Conservation (phyloP, 2,329 filamentous ascomycete species). For the Anisogramma anomala region DNA sequence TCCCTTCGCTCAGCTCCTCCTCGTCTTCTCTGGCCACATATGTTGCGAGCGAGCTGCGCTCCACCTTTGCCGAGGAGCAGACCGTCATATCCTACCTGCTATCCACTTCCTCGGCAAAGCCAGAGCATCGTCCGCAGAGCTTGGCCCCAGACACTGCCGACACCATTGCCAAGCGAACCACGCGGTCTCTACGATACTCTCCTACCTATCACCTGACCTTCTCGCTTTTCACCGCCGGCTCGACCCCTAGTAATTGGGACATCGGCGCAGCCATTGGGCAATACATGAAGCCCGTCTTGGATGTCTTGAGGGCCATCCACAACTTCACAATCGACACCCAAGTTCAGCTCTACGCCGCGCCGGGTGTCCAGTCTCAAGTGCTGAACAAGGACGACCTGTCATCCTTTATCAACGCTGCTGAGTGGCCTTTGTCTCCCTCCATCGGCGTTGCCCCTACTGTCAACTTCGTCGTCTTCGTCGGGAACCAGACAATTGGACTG, state of each 20-base stretch:
- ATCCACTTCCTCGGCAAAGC: slow-evolving; percentile 40
- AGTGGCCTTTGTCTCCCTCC: slow-evolving; percentile 91
- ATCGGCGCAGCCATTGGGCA: slow-evolving; percentile 70
- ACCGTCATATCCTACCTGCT: slow-evolving; percentile 69
- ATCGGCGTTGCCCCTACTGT: slow-evolving; percentile 89
- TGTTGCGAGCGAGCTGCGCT: slow-evolving; percentile 65
- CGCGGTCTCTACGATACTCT: slow-evolving; percentile 79
- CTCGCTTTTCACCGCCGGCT: slow-evolving; percentile 77
- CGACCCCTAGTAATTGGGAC: slow-evolving; percentile 77
- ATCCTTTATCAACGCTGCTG: slow-evolving; percentile 92
- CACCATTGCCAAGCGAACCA: slow-evolving; percentile 57
- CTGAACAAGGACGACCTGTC: slow-evolving; percentile 78
- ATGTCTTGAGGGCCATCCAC: slow-evolving; percentile 70
- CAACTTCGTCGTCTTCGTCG: slow-evolving; percentile 89
- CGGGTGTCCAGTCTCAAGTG: slow-evolving; percentile 49
- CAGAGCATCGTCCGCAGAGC: slow-evolving; percentile 30
- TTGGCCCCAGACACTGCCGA: slow-evolving; percentile 41
- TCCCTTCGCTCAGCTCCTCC: slow-evolving; percentile 54
- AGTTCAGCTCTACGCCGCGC: slow-evolving; percentile 81
- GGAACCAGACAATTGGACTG: slow-evolving; percentile 57
- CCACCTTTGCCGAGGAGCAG: slow-evolving; percentile 78
- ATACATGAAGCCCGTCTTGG: slow-evolving; percentile 71
- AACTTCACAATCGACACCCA: slow-evolving; percentile 96
- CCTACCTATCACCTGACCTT: slow-evolving; percentile 93
- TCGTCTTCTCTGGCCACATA: slow-evolving; percentile 66